These are phyloP conservation scores for Hortiboletus flavorubellus DNA, from an alignment of 768 basidiomycete species.

Conservation along the genomic window DNA sequence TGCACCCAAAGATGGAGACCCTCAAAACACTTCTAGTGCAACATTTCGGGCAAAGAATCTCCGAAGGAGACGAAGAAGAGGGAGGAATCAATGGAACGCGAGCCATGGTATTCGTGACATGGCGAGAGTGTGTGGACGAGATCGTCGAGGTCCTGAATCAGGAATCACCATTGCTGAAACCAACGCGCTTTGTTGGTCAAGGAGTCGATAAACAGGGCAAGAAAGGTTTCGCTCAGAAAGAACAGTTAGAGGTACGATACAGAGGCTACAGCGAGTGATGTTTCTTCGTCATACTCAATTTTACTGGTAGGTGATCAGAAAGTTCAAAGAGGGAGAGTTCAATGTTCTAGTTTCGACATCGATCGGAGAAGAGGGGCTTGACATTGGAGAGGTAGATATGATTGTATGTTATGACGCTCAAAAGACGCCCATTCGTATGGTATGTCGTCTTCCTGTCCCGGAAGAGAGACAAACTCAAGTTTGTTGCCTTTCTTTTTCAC, in stretches of 20 bases:
- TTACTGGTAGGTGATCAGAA: constrained; percentile 64
- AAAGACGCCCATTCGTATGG: constrained; percentile 96
- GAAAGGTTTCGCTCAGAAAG: constrained; percentile 87
- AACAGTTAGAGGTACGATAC: constrained; percentile 75
- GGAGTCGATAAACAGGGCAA: constrained; percentile 79
- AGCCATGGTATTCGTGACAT: constrained; percentile 95
- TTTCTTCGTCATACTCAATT: constrained; percentile 9
- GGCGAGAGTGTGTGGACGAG: constrained; percentile 86
- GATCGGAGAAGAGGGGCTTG: constrained; percentile 96
- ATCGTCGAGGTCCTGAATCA: constrained; percentile 76
- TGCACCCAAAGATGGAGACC: constrained; percentile 92
- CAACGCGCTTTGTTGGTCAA: constrained; percentile 88
- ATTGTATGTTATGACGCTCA: constrained; percentile 97
- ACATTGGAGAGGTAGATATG: constrained; percentile 96
- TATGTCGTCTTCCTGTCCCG: constrained; percentile 35
- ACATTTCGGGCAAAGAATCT: constrained; percentile 55
- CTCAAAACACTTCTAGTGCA: constrained; percentile 70
- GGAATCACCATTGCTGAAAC: constrained; percentile 75
- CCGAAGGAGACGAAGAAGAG: constrained; percentile 39
- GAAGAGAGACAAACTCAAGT: neutral
- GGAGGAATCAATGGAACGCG: constrained; percentile 45
- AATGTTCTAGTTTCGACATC: constrained; percentile 95
- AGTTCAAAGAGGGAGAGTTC: constrained; percentile 82
- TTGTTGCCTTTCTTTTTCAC: constrained; percentile 2
- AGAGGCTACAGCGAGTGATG: neutral